phyloP scores from a whole-genome alignment of 73 alveolate species.

The Paraurostyla sp. region DNA sequence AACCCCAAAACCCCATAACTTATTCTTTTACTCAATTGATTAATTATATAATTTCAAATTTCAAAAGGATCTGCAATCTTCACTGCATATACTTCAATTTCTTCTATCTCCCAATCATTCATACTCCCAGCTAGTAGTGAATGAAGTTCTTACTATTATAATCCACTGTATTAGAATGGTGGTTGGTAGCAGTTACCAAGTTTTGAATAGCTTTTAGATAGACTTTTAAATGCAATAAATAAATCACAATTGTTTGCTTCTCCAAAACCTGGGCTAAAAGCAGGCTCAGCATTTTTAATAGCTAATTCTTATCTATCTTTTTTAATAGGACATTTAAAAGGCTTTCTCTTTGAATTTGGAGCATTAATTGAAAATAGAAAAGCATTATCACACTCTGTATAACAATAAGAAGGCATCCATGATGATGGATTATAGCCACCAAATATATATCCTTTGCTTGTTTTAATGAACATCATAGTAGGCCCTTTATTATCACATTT shows the following conservation, averaged over 20 bases:
- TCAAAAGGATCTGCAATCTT: conserved; percentile 2
- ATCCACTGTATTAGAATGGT: conserved; percentile 63
- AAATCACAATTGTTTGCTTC: conserved; percentile 87
- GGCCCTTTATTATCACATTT: conserved; percentile 80
- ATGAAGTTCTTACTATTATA: conserved; percentile 61
- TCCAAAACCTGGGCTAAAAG: conserved; percentile 90
- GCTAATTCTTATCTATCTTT: conserved; percentile 75
- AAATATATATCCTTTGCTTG: conserved; percentile 74
- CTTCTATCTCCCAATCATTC: conserved; percentile 81
- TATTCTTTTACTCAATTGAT: background rate
- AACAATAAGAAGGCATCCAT: conserved; percentile 51
- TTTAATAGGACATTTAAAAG: conserved; percentile 83
- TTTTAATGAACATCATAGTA: conserved; percentile 64
- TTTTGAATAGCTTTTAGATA: conserved; percentile 79
- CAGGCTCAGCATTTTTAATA: conserved; percentile 82
- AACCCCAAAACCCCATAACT: conserved; percentile 16
- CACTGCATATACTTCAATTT: conserved; percentile 82
- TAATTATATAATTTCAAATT: background rate
- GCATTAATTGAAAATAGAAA: conserved; percentile 74
- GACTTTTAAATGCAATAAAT: conserved; percentile 83
- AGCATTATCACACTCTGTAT: conserved; percentile 77
- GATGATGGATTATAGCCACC: conserved; percentile 78
- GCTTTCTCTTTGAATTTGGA: conserved; percentile 61
- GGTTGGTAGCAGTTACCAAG: conserved; percentile 84
- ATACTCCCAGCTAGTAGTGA: conserved; percentile 80